Evolutionary conservation across 2,329 filamentous ascomycete species (phyloP).

Genomic region (Elsinoe fawcettii): DNA sequence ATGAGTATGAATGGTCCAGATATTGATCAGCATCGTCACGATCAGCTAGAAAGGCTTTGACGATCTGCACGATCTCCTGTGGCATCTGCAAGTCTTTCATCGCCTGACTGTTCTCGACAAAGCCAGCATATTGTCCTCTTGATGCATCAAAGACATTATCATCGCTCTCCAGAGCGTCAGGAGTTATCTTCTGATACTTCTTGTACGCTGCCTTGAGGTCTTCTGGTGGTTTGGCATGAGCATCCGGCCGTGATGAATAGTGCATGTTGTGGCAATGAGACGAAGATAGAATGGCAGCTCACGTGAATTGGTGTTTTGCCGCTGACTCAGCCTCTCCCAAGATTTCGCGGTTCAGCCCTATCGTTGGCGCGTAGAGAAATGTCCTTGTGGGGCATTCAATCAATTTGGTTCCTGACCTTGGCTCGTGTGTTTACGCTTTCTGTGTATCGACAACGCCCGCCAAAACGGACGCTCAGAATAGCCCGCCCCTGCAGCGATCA

Average conservation of each 20-base stretch:
- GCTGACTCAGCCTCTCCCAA: neutral
- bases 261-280: neutral
- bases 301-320: constrained; percentile 6
- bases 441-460: constrained; percentile 13
- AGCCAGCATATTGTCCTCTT: constrained; percentile 17
- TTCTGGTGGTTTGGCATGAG: constrained; percentile 69
- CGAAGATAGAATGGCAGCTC: neutral
- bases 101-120: constrained; percentile 37
- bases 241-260: constrained; percentile 41
- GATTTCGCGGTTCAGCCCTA: constrained; percentile 1
- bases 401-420: constrained; percentile 1
- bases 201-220: constrained; percentile 68
- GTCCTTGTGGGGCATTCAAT: neutral
- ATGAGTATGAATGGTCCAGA: constrained; percentile 5
- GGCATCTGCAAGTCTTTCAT: constrained; percentile 32
- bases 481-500: constrained; percentile 11
- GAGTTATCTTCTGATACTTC: constrained; percentile 49
- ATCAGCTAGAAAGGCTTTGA: constrained; percentile 23
- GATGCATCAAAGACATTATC: constrained; percentile 40
- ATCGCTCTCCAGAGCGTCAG: constrained; percentile 45
- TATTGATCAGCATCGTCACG: neutral
- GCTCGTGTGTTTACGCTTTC: constrained; percentile 12
- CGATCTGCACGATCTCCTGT: constrained; percentile 37
- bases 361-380: neutral
- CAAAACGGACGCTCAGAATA: constrained; percentile 7